Evolutionary conservation across 495 filamentous ascomycete species (phyloP), one percentile per base, ranked within the genome.

Genomic region (Penicillium manginii): DNA sequence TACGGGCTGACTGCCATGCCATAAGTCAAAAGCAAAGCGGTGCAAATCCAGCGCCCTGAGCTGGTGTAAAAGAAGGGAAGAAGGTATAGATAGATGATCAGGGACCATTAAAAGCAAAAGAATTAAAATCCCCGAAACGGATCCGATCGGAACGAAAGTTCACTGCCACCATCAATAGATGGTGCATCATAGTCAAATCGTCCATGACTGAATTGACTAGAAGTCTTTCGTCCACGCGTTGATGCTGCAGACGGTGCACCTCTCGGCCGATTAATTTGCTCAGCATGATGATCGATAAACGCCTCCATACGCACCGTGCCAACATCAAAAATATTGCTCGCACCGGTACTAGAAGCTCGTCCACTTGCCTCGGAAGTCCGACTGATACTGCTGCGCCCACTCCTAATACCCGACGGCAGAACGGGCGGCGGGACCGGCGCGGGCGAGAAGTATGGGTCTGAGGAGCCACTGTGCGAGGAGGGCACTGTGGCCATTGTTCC

Each of bases 301-400:
- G 94, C 94, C 72, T 98, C 94, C 94, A 98, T 98, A 29, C 94
- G 86, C 40, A 98, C 86, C 10, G 92, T 97, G 15, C 94, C 94
- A 29, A 96, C 88, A 54, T 84, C 82, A 55, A 82, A 83, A 62
- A 80, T 78, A 56, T 81, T 79, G 23, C 70, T 72, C 0, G 69
- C 74, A 49, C 54, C 61, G 35, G 54, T 59, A 31, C 54, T 68
- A 50, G 52, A 61, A 31, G 70, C 65, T 15, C 58, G 63, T 1
- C 69, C 72, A 54, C 77, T 78, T n/a, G 73, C 69, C 53, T 80
- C 78, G 0, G 78, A 81, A 7, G 73, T 77, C 17, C 78, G 72
- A 49, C 77, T 79, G 51, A 75, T 68, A 52, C 72, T 79, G 59
- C 72, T 76, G 11, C 63, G 72, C n/a, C 67, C 74, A 52, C 78